Conservation (phyloP, 768 basidiomycete species). For the Hysterangium stoloniferum region DNA sequence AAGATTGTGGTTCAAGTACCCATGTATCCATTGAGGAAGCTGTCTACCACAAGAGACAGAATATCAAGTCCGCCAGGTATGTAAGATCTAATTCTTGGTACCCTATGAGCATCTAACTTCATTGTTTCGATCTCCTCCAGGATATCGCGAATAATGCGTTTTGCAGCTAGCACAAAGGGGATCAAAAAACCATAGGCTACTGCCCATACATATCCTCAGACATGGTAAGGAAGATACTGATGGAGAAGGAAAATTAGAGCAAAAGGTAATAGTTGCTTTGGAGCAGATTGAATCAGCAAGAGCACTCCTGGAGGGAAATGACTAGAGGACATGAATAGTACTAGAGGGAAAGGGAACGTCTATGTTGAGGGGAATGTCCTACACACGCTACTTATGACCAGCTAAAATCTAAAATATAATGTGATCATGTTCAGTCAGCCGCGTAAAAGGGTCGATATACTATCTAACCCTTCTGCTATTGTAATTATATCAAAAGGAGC, state of each 20-base stretch:
- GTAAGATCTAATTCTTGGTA: constrained; percentile 27
- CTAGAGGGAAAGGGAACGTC: no score
- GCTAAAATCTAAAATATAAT: no score
- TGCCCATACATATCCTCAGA: background rate
- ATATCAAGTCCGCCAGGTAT: constrained; percentile 33
- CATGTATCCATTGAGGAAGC: constrained; percentile 22
- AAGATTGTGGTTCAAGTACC: constrained; percentile 19
- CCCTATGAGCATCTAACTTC: constrained; percentile 23
- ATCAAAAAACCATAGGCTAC: background rate
- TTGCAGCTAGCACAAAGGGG: background rate
- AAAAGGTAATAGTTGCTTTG: background rate
- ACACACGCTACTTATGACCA: no score
- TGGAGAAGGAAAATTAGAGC: background rate
- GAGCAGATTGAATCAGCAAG: background rate
- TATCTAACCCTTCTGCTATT: no score
- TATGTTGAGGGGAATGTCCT: no score
- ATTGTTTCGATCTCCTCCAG: constrained; percentile 13
- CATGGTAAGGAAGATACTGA: background rate
- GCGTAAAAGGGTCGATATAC: no score
- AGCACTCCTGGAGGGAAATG: background rate
- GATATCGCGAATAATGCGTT: background rate
- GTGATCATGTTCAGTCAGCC: no score
- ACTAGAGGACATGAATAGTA: no score
- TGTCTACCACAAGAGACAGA: constrained; percentile 19
- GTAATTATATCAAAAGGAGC: no score